These are phyloP conservation scores for Aspergillus cristatus DNA, from an alignment of 495 filamentous ascomycete species.

Conservation along the genomic window DNA sequence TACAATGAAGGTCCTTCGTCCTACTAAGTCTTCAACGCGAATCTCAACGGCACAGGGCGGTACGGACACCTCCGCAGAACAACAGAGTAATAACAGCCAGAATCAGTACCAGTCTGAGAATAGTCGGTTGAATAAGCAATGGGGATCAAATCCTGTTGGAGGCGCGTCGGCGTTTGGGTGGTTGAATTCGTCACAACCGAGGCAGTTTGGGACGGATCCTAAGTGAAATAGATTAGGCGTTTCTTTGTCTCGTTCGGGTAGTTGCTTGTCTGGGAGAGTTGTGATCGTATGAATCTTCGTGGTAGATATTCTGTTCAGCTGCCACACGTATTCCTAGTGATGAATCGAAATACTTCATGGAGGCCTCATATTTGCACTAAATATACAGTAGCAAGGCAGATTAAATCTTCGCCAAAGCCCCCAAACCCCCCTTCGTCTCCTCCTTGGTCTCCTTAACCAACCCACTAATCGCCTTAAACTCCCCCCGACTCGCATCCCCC, in stretches of 20 bases:
- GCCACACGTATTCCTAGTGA: too few species aligned
- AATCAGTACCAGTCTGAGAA: too few species aligned
- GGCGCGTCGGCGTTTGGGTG: conserved; percentile 95
- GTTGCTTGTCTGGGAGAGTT: conserved; percentile 1
- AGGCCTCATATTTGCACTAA: too few species aligned
- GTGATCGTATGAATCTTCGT: too few species aligned
- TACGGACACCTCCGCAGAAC: conserved; percentile 9
- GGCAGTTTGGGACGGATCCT: conserved; percentile 8
- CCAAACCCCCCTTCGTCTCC: conserved; percentile 55
- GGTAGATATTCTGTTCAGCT: too few species aligned
- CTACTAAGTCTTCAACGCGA: conserved; percentile 45
- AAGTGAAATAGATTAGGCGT: conserved; percentile 21
- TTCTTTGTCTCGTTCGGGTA: conserved; percentile 1
- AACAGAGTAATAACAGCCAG: conserved; percentile 14
- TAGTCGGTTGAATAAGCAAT: conserved; percentile 35
- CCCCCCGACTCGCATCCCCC: conserved; percentile 68
- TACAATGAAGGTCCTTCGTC: conserved; percentile 72
- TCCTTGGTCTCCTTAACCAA: conserved; percentile 70
- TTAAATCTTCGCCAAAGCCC: conserved; percentile 61
- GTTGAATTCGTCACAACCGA: conserved; percentile 47
- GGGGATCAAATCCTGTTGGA: conserved; percentile 69
- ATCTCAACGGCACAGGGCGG: conserved; percentile 18
- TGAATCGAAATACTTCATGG: too few species aligned
- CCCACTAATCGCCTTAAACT: conserved; percentile 59
- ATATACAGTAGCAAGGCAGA: too few species aligned